Base-by-base conservation (phyloP, 805 yeast genomes). In the Schwanniomyces pseudopolymorphus region DNA sequence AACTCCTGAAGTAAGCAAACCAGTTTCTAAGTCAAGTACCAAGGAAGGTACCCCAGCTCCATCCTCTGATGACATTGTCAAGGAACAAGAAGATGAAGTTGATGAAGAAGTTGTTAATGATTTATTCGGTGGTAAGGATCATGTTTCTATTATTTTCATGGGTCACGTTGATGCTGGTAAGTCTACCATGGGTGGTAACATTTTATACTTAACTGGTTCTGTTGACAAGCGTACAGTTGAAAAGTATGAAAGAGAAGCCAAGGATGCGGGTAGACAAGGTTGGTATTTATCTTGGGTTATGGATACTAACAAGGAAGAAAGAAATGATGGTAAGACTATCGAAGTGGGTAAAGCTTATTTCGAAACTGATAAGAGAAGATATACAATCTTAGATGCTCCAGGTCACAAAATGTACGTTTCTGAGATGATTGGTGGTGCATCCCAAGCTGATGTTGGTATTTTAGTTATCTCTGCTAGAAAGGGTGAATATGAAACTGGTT, bases 161-260 rank as follows among this genome's bases (percentile, higher is more conserved):
- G 99, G 99, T 59, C 99, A 94, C 66, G 99, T 94, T 56, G 99
- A 94, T 79, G 99, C 99, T 28, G 99, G 99, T 67, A 94, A 94
- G 72, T 89, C 97, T 43, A 94, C 99, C 50, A 92, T 94, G 96
- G 99, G 99, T 67, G 99, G 99, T 74, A 94, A 94, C 72, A 76
- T 94, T 57, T 79, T 94, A 54, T 92, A 78, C 64, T 76, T 94
- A 62, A 92, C 98, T 19, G 98, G 98, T 51, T 89, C 97, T 40
- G 99, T 94, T 50, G 99, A 94, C 71, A 94, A 94, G 79, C 88
- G 99, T 76, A 92, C 97, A 17, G 94, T 94, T 55, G 99, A 94
- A 59, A 94, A 94, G 70, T 92, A 92, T 66, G 98, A 94, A 76
- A 83, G 91, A 69, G 99, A 94, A 73, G 99, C 99, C 50, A 90